Percentiles rank a stretch among this genome's conserved stretches.
phyloP scores from a whole-genome alignment of 169 alveolate genomes.

The Miamiensis avidus region DNA sequence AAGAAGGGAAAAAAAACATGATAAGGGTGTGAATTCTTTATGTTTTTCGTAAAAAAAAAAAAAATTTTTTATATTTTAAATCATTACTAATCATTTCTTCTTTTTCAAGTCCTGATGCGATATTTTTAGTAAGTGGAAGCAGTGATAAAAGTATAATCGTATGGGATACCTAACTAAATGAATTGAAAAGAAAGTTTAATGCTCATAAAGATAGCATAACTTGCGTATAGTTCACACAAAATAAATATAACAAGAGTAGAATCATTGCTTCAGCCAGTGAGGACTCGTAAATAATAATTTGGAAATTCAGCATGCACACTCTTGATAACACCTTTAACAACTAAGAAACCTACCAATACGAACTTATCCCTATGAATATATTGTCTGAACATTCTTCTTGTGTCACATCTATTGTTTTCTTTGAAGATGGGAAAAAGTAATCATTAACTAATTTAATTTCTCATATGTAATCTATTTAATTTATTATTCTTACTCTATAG shows the following conservation, averaged over 20 bases:
- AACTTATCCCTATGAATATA: not conserved
- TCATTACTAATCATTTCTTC: not conserved
- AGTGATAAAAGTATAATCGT: not conserved
- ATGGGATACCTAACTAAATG: not conserved
- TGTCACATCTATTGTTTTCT: not conserved
- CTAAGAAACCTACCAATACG: not conserved
- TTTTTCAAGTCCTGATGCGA: not conserved
- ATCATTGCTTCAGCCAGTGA: not conserved
- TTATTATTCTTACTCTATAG: not conserved
- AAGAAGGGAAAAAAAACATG: not conserved
- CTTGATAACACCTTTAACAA: not conserved
- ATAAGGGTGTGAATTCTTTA: not conserved
- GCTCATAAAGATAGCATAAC: not conserved
- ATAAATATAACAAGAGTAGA: too few relatives aligned
- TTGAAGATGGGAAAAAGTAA: not conserved
- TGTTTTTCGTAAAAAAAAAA: not conserved
- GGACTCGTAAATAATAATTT: not conserved
- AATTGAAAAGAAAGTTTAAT: too few relatives aligned
- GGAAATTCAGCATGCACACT: not conserved
- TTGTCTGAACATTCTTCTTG: not conserved
- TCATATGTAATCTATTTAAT: too few relatives aligned
- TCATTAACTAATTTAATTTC: too few relatives aligned
- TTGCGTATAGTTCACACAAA: not conserved
- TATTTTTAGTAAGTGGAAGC: not conserved
- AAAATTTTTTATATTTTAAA: too few relatives aligned